Base-by-base conservation (phyloP, 495 filamentous ascomycete species). In the Amniculicola lignicola region DNA sequence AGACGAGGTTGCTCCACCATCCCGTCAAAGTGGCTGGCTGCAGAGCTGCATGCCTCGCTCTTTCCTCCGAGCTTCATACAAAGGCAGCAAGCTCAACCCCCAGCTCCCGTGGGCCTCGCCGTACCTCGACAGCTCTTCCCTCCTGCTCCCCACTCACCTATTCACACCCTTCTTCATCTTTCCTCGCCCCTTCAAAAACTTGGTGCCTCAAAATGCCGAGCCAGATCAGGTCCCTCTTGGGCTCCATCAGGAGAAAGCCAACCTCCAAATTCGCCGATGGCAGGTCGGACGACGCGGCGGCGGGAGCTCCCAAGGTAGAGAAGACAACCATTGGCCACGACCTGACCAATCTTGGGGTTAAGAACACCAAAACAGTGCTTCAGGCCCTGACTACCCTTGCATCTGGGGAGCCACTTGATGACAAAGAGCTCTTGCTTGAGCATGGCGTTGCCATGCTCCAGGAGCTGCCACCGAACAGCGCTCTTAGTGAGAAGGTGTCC, bases 381-480 rank as follows among this genome's bases (percentile, higher is more conserved):
- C 23, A 63, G 21, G 71, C 69, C 1, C 49, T 74, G 14, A 55
- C 64, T 0, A 65, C 54, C 0, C 56, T 74, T 9, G 68, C 66
- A 11, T 63, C 64, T 10, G 70, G 70, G 9, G 62, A 71, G 23
- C 71, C 71, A 19, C 15, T 74, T 23, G 63, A 72, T 46, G 70
- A 72, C 50, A 71, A 70, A 41, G 59, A 71, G 25, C 54, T 64
- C 9, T 25, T 72, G 40, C 63, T 72, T 27, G 70, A 72, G 54
- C 25, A 72, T 60, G 71, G 69, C 1, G 69, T 72, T 10, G 38
- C 63, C 12, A 69, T 72, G 69, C 67, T 72, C 9, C 71, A 74
- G 28, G 45, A 52, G 0, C 43, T 72, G 16, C 69, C 70, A 1
- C 22, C 44, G 10, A 67, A 70, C 46, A 71, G 68, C 54, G 60